phyloP scores from a whole-genome alignment of 1,284 basidiomycete genomes.

The Exobasidium rhododendri region DNA sequence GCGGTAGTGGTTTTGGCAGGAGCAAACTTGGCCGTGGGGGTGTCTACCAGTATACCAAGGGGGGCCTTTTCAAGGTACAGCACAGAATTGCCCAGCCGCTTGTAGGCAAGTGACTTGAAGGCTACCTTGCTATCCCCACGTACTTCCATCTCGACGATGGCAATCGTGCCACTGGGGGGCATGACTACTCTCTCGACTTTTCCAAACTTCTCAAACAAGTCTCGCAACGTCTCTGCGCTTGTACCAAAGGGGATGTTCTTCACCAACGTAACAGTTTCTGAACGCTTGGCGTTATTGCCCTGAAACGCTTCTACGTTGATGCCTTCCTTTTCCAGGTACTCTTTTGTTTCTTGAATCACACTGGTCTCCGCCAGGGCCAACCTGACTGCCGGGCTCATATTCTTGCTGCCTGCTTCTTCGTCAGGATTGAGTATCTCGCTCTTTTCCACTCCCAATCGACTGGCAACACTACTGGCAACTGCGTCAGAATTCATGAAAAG shows the following conservation, averaged over 20 bases:
- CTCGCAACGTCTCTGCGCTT: constrained; percentile 68
- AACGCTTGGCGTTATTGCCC: constrained; percentile 19
- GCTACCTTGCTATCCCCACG: constrained; percentile 56
- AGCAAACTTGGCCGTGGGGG: not conserved
- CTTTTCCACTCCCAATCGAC: constrained; percentile 77
- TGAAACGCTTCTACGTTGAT: constrained; percentile 56
- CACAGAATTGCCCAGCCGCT: constrained; percentile 80
- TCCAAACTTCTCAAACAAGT: constrained; percentile 76
- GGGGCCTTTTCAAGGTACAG: constrained; percentile 93
- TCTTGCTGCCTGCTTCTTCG: constrained; percentile 24
- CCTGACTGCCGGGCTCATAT: constrained; percentile 71
- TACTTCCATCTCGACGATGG: constrained; percentile 80
- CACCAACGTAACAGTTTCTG: constrained; percentile 77
- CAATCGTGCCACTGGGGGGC: constrained; percentile 89
- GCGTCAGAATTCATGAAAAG: constrained; percentile 96
- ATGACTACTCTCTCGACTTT: constrained; percentile 73
- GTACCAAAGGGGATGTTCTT: constrained; percentile 98
- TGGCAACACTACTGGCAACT: constrained; percentile 76
- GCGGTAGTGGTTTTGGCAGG: not conserved
- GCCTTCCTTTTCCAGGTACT: constrained; percentile 65
- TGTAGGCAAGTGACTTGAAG: constrained; percentile 79
- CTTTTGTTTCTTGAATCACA: constrained; percentile 89
- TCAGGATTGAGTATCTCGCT: constrained; percentile 71
- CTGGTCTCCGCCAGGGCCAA: constrained; percentile 94
- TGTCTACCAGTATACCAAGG: constrained; percentile 59